A percentile compares a stretch with the other conserved stretches of the same genome.
phyloP scores from a whole-genome alignment of 192 early-diverging fungal genomes.

The Coemansia sp. region DNA sequence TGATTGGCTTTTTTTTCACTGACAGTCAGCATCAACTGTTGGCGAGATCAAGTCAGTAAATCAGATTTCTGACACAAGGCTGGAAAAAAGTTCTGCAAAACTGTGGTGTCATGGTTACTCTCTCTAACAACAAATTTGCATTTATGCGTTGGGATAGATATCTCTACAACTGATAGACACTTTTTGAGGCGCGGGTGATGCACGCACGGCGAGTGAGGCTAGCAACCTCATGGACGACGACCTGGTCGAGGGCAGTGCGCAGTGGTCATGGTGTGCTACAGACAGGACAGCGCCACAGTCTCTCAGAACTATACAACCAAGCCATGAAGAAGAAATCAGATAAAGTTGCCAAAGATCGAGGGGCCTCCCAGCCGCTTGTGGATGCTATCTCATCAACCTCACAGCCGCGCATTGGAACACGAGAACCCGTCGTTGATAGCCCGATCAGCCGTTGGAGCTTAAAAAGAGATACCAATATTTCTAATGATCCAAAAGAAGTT shows the following conservation, averaged over 20 bases:
- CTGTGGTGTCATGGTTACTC: background rate
- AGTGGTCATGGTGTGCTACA: background rate
- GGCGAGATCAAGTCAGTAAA: background rate
- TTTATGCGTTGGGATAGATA: background rate
- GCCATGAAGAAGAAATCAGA: slow-evolving; percentile 3
- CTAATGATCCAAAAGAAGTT: slow-evolving; percentile 1
- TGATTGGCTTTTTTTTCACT: background rate
- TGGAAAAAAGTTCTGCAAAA: background rate
- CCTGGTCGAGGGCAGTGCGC: background rate
- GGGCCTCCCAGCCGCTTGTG: background rate
- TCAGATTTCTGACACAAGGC: background rate
- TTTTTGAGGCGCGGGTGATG: background rate
- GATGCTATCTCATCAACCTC: background rate
- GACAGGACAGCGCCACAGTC: slow-evolving; percentile 11
- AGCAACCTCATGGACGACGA: background rate
- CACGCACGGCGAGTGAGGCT: slow-evolving; percentile 3
- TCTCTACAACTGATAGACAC: background rate
- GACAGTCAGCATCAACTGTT: background rate
- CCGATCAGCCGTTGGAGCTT: background rate
- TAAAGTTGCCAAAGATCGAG: slow-evolving; percentile 2
- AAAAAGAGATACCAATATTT: background rate
- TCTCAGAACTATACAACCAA: slow-evolving; percentile 33
- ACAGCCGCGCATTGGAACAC: background rate
- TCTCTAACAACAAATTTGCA: background rate
- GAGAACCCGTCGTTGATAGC: background rate